Base-by-base conservation (phyloP, 1,284 basidiomycete species). In the Mycena citricolor region DNA sequence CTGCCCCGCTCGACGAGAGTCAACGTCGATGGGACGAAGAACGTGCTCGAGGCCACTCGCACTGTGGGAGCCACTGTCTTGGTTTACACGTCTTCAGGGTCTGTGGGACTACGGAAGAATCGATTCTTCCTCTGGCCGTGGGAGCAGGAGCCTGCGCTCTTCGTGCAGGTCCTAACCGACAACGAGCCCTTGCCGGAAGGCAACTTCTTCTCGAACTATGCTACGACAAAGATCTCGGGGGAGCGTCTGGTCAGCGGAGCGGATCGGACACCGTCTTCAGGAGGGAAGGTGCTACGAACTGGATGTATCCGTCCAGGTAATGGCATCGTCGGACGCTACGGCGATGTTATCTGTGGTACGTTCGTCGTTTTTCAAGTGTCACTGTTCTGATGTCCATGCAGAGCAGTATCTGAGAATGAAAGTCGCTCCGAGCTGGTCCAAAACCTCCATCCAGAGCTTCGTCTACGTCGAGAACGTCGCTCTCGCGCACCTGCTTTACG, bases 251-350 rank as follows among this genome's bases (percentile, higher is more conserved):
- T 80, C 8, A 63, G 72, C 12, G 60, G 54, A 0, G 73, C 73
- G 1, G 65, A 79, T 40, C 59, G 59, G 24, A 61, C 65, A 10
- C 51, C 29, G 21, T 17, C 17, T 1, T 16, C 29, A 8, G 35
- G 22, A 8, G 41, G 40, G 17, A 38, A 54, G 29, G 53, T 59
- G 7, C 55, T 79, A 16, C 65, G 69, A 31, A 80, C 77, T 11
- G 77, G 77, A 0, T 71, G 69, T 43, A 60, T 79, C 32, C 71
- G 78, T 14, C 78, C 77, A 5, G 76, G 77, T 4, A 79, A 79
- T 45, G 76, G 73, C 2, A 59, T 77, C 1, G 77, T 69, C 53
- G 77, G 77, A 4, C 68, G 74, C 8, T 74, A 76, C 21, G 76
- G 77, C 8, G 76, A 79, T 54, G 55, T 73, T 16, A 51, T 76